These are phyloP conservation scores for Macrotyloma uniflorum DNA, from an alignment of 306 rosid species.

Conservation along the genomic window DNA sequence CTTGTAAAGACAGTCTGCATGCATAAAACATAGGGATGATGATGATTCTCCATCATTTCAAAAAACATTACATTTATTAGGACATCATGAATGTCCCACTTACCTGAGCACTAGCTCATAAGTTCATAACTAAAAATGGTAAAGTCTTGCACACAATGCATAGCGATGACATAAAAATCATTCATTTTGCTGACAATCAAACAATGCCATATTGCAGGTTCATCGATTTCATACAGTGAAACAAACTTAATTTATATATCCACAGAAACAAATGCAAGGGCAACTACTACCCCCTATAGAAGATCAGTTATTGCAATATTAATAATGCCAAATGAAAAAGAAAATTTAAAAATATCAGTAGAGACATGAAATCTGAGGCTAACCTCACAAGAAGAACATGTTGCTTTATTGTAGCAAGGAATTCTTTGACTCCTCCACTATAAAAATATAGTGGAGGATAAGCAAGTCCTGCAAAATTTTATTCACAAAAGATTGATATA, in stretches of 20 bases:
- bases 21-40: constrained; percentile 12
- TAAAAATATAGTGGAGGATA: constrained; percentile 91
- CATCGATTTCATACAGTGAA: neutral
- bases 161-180: neutral
- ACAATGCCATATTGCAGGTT: neutral
- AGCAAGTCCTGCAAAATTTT: constrained; percentile 82
- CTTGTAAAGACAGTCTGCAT: neutral
- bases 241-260: neutral
- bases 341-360: neutral
- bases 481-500: constrained; percentile 26
- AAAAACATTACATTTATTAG: neutral
- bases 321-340: neutral
- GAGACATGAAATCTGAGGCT: constrained; percentile 36
- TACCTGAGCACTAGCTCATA: neutral
- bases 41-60: constrained; percentile 12
- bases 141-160: neutral
- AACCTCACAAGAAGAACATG: constrained; percentile 90
- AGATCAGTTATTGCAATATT: neutral
- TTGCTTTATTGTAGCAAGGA: constrained; percentile 93
- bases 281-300: neutral
- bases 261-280: neutral
- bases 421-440: constrained; percentile 98
- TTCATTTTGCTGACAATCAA: neutral
- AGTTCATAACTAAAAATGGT: constrained; percentile 12
- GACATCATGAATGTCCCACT: constrained; percentile 14